Percentiles rank a stretch among this genome's conserved stretches.
Evolutionary conservation across 164 flowering plant genomes (phyloP).

Genomic region (Stephania cephalantha): DNA sequence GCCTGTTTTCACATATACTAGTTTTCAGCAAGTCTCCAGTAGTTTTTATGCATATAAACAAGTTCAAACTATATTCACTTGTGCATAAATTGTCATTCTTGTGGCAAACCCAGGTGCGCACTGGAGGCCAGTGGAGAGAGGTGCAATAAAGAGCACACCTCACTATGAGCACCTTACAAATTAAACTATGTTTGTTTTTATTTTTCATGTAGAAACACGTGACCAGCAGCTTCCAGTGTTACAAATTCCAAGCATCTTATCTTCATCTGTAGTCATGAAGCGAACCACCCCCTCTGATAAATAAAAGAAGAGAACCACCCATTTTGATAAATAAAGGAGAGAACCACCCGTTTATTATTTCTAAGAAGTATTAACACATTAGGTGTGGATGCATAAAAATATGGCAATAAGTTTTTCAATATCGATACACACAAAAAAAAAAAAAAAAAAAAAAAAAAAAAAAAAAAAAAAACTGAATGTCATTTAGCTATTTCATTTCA

Average conservation of each 20-base stretch:
- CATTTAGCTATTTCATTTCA: background rate
- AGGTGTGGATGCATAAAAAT: background rate
- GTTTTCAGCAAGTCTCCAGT: background rate
- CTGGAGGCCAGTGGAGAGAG: too few relatives aligned
- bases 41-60: background rate
- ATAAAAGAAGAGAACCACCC: background rate
- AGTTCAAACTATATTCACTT: background rate
- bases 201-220: too few relatives aligned
- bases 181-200: too few relatives aligned
- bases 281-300: too few relatives aligned
- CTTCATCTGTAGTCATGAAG: too few relatives aligned
- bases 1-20: background rate
- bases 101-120: too few relatives aligned
- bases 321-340: background rate
- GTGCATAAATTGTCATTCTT: too few relatives aligned
- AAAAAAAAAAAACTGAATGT: background rate
- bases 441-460: too few relatives aligned
- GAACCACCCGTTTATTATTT: background rate
- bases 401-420: background rate
- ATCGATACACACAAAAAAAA: background rate
- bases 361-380: background rate
- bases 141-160: too few relatives aligned
- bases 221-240: too few relatives aligned
- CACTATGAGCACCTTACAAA: too few relatives aligned
- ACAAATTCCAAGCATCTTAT: too few relatives aligned